Base-by-base conservation (phyloP, 345 rosid genomes). In the Anastatica hierochuntica region DNA sequence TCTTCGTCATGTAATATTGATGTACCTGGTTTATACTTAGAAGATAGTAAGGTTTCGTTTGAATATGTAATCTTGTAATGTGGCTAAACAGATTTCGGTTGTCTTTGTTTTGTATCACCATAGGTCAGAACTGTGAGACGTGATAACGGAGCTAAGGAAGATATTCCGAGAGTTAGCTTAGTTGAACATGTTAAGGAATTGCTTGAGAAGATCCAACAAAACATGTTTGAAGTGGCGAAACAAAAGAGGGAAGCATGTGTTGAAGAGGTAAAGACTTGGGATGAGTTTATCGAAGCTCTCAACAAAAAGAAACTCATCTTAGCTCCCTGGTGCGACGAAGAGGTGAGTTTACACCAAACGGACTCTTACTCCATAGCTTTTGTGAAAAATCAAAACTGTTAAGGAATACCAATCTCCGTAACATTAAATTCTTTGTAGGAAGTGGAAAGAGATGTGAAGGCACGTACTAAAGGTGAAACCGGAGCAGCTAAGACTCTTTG, bases 301-400 rank as follows among this genome's bases (percentile, higher is more conserved):
- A 67, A 71, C 51, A 74, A 83, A 29, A 87, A 66, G 83, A 84
- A 90, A 62, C 68, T 90, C 81, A 83, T 90, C 66, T 74, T 90
- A 61, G 96, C 98, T 68, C 98, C 98, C 14, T 90, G 98, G 98
- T 87, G 98, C 47, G 88, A 88, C 46, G 96, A 87, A 60, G 90
- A 84, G 95, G 98, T 84, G 70, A 23, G 46, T 16, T n/a, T 37
- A 27, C 53, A 33, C n/a, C n/a, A n/a, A n/a, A n/a, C n/a, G n/a
- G n/a, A 23, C 36, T 14, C 24, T 14, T 24, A 16, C 38, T 17
- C 45, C n/a, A n/a, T n/a, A n/a, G n/a, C n/a, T n/a, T n/a, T n/a
- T n/a, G n/a, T n/a, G n/a, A n/a, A 53, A 33, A 53, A 48, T 21
- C 21, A 40, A n/a, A 40, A 56, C 29, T 1, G 17, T 8, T 16